phyloP scores from a whole-genome alignment of 352 stramenopile species.

The Phytophthora macrochlamydospora region DNA sequence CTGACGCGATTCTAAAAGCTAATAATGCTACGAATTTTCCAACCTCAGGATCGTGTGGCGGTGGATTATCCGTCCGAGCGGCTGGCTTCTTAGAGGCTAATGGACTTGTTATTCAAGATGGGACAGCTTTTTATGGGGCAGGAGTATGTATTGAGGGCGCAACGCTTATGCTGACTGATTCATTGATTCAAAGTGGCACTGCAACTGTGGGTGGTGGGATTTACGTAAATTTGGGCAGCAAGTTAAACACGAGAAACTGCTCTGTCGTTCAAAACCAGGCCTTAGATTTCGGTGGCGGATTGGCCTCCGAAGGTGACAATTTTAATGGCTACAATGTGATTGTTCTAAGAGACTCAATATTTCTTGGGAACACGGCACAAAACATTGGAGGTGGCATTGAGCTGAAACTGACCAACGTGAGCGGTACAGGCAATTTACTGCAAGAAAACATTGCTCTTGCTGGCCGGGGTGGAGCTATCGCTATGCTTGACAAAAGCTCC shows the following conservation, averaged over 20 bases:
- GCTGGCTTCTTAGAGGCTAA: conserved; percentile 19
- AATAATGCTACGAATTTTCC: conserved; percentile 14
- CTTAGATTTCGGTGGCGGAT: conserved; percentile 28
- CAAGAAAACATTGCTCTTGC: conserved; percentile 19
- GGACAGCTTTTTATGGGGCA: conserved; percentile 22
- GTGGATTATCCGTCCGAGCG: conserved; percentile 28
- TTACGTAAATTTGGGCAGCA: conserved; percentile 26
- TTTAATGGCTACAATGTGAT: conserved; percentile 14
- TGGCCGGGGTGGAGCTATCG: conserved; percentile 36
- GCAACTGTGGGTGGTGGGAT: conserved; percentile 34
- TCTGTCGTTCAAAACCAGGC: conserved; percentile 35
- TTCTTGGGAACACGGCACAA: conserved; percentile 33
- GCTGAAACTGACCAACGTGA: conserved; percentile 33
- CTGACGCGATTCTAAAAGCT: conserved; percentile 11
- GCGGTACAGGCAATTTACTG: conserved; percentile 24
- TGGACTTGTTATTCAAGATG: conserved; percentile 18
- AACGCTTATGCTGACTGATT: conserved; percentile 19
- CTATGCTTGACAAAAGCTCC: conserved; percentile 19
- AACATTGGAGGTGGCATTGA: conserved; percentile 33
- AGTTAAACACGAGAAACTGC: conserved; percentile 23
- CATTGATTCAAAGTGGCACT: conserved; percentile 18
- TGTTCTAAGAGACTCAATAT: conserved; percentile 20
- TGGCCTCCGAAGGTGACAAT: conserved; percentile 20
- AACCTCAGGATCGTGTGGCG: conserved; percentile 16
- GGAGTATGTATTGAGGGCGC: conserved; percentile 34